Evolutionary conservation across 1,139 yeast species (phyloP), one percentile per base, ranked within the genome.

Genomic region (Saccharomyces hybrid): DNA sequence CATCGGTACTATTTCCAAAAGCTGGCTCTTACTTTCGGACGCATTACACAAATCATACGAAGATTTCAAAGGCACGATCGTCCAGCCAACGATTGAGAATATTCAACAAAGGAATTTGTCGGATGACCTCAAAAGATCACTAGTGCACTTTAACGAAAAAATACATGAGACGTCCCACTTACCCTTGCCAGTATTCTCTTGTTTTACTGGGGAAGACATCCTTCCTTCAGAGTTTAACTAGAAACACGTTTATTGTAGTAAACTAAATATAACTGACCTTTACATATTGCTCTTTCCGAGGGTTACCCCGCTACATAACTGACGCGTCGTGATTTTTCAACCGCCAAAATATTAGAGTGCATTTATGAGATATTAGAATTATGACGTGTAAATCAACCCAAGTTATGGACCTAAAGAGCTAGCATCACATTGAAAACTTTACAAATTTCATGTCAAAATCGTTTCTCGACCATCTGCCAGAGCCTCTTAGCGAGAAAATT

Each of bases 11-110:
- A 77, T 91, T 55, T 73, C 88, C 31, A 88, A 85, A 70, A 97
- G 98, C n/a, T 91, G 97, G 97, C 93, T 95, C 3, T 74, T 90
- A 61, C 88, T 91, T 66, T 84, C 96, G n/a, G 78, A 83, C 16
- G 81, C 93, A 0, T 91, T 91, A 48, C 81, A 86, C 56, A 86
- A 88, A 71, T 85, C 93, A 1, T 85, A 88, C 8, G 82, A 77
- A 59, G 96, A 88, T 62, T 96, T 91, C 47, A 85, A 86, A 63
- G 95, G 89, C 62, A 74, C 83, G 7, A 95, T 88, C 57, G 88
- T 91, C 62, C 88, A 86, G 70, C 97, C 98, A n/a, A 82, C 93
- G 46, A 78, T 90, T 68, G 83, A 81, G 63, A 88, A 86, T 63
- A 75, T 91, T 56, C 86, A 88, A 56, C 88, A 86, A 57, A 81